Base-by-base conservation (phyloP, 495 filamentous ascomycete genomes). In the Bacidia rubella region DNA sequence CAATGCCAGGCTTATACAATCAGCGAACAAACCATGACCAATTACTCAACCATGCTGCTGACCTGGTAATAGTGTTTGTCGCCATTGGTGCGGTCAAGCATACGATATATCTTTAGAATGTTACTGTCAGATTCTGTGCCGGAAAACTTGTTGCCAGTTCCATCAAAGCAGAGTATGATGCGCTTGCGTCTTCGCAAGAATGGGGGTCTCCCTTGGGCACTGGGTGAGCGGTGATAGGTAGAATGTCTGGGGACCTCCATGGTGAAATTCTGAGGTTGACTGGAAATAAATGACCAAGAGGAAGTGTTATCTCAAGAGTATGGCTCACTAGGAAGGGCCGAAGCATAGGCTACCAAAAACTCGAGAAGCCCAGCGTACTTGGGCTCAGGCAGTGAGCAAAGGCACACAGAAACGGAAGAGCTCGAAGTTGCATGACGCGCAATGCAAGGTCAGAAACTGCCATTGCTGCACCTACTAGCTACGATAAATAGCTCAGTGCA, bases 91-190 rank as follows among this genome's bases (percentile, higher is more conserved):
- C 77, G 75, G 54, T 81, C 75, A 2, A 77, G 65, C 73, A 76
- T 77, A 22, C 74, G 68, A 63, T 82, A 95, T 23, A 95, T 88
- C 64, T 94, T 95, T 42, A 95, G 68, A 53, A 94, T 89, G 64
- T 92, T 93, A 62, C 85, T 92, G 61, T 93, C 86, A 9, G 79
- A 79, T 46, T 84, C 80, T 60, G 86, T 84, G 10, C 88, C 86
- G 25, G 74, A 73, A 61, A 92, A 93, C 58, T 89, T 86, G 60
- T 94, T 92, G 1, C 87, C 87, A 0, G 88, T 94, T 22, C 88
- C 88, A 62, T 95, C 88, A 53, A 94, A 94, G 60, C 87, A 93
- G 2, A 94, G 70, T 17, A 95, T 79, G 44, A 93, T 74, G 52
- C 76, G 74, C 62, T 70, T 74, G 3, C 68, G 69, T 25, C 43